Evolutionary conservation across 768 basidiomycete genomes (phyloP).

Genomic region (Asterophora parasitica): DNA sequence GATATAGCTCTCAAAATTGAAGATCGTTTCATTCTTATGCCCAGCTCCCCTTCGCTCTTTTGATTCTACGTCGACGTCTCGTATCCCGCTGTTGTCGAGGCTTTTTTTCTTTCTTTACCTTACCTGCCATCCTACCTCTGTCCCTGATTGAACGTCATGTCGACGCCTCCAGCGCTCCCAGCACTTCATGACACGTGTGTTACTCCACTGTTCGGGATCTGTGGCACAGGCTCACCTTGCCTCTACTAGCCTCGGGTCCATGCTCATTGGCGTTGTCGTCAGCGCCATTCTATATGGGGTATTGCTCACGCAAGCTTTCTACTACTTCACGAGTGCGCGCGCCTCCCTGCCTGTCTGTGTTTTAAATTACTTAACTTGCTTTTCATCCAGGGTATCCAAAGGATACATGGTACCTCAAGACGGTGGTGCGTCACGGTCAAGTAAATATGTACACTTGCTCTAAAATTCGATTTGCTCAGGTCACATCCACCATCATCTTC

Average conservation of each 20-base stretch:
- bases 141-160: neutral
- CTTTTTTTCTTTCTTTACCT: neutral
- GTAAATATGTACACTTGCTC: neutral
- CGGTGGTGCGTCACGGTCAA: neutral
- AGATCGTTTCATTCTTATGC: neutral
- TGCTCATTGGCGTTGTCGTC: slow-evolving; percentile 8
- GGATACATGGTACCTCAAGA: slow-evolving; percentile 6
- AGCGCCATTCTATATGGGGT: slow-evolving; percentile 10
- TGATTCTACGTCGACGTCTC: neutral
- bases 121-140: neutral
- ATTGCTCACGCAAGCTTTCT: slow-evolving; percentile 5
- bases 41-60: neutral
- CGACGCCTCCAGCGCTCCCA: neutral
- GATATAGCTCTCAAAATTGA: neutral
- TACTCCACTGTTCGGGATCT: neutral
- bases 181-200: slow-evolving; percentile 7
- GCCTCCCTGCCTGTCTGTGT: neutral
- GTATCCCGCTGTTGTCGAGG: neutral
- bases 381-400: neutral
- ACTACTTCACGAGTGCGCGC: slow-evolving; percentile 1
- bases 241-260: slow-evolving; percentile 5
- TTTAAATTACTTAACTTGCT: neutral
- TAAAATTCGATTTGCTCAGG: neutral
- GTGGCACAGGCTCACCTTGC: neutral
- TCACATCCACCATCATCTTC: neutral